Conservation (phyloP, 2,329 filamentous ascomycete genomes). For the Neonectria punicea region DNA sequence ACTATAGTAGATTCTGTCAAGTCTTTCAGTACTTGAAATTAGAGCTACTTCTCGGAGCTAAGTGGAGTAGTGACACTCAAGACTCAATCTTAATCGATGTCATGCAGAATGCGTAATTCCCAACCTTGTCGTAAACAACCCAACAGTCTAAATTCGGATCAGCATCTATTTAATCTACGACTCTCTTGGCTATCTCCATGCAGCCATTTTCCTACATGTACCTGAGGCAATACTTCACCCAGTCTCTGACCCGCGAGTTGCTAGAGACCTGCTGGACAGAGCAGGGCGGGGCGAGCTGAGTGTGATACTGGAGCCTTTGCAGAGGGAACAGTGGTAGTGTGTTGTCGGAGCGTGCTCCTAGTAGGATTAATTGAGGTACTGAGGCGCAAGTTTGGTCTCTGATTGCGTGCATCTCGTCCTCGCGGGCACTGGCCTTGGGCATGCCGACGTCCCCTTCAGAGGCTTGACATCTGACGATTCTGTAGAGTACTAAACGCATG, state of each 20-base stretch:
- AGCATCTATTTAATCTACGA: neutral
- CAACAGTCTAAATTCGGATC: conserved; percentile 24
- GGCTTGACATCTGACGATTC: neutral
- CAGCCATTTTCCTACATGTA: neutral
- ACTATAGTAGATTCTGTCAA: conserved; percentile 12
- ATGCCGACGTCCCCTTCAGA: neutral
- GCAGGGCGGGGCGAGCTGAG: conserved; percentile 3
- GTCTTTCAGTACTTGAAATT: neutral
- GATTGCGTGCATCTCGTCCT: neutral
- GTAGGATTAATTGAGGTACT: conserved; percentile 10
- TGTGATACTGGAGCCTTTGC: conserved; percentile 2
- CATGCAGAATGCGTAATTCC: neutral
- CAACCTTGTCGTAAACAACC: neutral
- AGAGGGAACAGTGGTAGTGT: neutral
- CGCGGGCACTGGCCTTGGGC: neutral
- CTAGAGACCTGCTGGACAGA: neutral
- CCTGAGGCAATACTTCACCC: neutral
- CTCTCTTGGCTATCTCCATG: conserved; percentile 1
- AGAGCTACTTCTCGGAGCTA: too few species aligned
- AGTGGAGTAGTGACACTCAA: too few species aligned
- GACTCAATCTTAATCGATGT: too few species aligned
- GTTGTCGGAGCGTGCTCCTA: neutral
- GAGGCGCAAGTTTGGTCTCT: conserved; percentile 6
- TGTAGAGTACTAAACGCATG: neutral
- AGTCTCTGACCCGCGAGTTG: neutral